Percentiles rank a stretch among this genome's conserved stretches.
phyloP scores from a whole-genome alignment of 305 asterid genomes.

The Solanum hybrid region DNA sequence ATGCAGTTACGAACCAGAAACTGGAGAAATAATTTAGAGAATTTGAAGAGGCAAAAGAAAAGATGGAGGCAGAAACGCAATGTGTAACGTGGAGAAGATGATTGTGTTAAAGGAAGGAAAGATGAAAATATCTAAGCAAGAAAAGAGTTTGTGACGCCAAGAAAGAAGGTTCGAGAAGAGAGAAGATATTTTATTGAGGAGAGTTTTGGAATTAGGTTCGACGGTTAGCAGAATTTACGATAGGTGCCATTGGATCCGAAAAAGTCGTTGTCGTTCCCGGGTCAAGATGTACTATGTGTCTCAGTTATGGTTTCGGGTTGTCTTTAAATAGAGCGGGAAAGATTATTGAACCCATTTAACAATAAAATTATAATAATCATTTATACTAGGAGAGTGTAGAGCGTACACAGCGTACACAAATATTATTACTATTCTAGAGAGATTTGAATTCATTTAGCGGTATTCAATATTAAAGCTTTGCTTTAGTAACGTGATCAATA shows the following conservation, averaged over 20 bases:
- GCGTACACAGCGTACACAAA: neutral
- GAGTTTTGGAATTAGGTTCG: neutral
- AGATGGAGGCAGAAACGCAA: neutral
- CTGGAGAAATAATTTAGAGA: neutral
- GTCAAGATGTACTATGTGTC: neutral
- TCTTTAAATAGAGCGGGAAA: neutral
- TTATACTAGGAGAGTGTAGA: neutral
- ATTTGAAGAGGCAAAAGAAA: neutral
- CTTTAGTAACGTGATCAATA: no score
- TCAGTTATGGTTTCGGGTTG: neutral
- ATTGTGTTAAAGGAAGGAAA: neutral
- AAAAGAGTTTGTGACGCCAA: neutral
- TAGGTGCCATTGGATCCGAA: constrained; percentile 1
- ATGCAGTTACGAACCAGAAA: neutral
- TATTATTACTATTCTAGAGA: no score
- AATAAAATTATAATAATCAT: neutral
- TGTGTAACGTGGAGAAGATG: neutral
- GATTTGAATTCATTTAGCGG: no score
- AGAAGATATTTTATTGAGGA: constrained; percentile 7
- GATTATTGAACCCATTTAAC: neutral
- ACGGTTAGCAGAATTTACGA: neutral
- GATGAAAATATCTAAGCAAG: constrained; percentile 23
- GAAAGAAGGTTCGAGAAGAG: constrained; percentile 9
- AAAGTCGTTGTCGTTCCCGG: neutral
- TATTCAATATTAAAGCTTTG: no score